Evolutionary conservation across 2,329 filamentous ascomycete genomes (phyloP).

Genomic region (Phaeosphaeria sp.): DNA sequence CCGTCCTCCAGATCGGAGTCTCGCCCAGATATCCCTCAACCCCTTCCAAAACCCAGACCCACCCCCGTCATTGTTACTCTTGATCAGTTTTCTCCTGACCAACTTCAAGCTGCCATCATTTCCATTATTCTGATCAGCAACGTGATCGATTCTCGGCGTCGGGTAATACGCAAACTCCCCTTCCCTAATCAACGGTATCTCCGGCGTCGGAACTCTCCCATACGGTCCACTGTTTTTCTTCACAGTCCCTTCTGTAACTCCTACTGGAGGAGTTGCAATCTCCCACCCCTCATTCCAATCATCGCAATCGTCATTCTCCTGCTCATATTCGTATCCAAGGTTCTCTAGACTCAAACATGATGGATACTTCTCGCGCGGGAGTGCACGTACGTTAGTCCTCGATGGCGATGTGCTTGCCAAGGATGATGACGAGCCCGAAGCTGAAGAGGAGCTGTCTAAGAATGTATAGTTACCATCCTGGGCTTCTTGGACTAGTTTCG

Average conservation of each 20-base stretch:
- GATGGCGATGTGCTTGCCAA: neutral
- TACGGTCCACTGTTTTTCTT: neutral
- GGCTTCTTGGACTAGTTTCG: neutral
- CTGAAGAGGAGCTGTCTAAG: neutral
- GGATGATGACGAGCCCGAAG: neutral
- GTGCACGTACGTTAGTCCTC: neutral
- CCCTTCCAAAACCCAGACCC: neutral
- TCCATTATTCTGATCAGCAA: too few relatives aligned
- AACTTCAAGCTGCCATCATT: neutral
- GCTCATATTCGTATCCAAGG: neutral
- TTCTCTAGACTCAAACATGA: neutral
- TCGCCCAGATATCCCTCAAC: neutral
- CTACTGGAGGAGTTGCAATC: too few relatives aligned
- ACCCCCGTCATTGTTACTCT: too few relatives aligned
- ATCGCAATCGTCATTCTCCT: neutral
- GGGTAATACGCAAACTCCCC: slow-evolving; percentile 11
- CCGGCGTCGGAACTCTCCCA: neutral
- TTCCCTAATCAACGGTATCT: slow-evolving; percentile 1
- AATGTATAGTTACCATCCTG: neutral
- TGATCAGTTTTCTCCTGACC: neutral
- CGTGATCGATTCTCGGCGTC: neutral
- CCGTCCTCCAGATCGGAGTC: too few relatives aligned
- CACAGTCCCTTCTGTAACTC: neutral
- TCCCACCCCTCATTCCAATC: slow-evolving; percentile 1
- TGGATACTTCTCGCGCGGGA: neutral